These are phyloP conservation scores for Erysiphe pulchra DNA, from an alignment of 2,329 filamentous ascomycete genomes.

Conservation along the genomic window DNA sequence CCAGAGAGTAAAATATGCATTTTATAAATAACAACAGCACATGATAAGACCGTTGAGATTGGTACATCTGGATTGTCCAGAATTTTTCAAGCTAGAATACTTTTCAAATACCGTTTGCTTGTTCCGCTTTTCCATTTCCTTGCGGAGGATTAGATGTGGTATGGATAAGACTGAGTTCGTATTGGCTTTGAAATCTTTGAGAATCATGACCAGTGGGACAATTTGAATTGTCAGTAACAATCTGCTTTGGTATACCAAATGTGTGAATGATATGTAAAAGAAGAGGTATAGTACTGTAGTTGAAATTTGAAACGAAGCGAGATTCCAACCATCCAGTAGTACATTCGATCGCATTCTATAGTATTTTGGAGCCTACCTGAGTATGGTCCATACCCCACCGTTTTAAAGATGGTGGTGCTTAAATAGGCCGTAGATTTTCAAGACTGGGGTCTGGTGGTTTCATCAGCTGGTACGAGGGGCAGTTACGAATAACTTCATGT, in stretches of 20 bases:
- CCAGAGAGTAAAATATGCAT: not conserved
- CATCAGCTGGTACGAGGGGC: not conserved
- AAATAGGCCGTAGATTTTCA: not conserved
- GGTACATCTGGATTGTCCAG: not conserved
- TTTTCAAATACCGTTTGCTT: not conserved
- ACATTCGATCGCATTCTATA: not conserved
- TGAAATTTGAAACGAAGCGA: not conserved
- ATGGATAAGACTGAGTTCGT: not conserved
- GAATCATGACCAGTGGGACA: not conserved
- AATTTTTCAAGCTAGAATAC: not conserved
- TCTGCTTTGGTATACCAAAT: not conserved
- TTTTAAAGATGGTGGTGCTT: not conserved
- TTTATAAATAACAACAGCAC: not conserved
- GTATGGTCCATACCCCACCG: not conserved
- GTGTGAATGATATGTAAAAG: not conserved
- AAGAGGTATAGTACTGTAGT: not conserved
- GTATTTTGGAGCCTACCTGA: not conserved
- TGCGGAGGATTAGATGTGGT: not conserved
- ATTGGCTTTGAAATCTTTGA: not conserved
- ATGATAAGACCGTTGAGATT: not conserved
- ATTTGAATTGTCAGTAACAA: not conserved
- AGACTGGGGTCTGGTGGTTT: not conserved
- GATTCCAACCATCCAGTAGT: not conserved
- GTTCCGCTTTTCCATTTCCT: not conserved
- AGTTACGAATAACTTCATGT: not conserved